phyloP scores from a whole-genome alignment of 768 basidiomycete species.

The Tylopilus vinaceipallidus region DNA sequence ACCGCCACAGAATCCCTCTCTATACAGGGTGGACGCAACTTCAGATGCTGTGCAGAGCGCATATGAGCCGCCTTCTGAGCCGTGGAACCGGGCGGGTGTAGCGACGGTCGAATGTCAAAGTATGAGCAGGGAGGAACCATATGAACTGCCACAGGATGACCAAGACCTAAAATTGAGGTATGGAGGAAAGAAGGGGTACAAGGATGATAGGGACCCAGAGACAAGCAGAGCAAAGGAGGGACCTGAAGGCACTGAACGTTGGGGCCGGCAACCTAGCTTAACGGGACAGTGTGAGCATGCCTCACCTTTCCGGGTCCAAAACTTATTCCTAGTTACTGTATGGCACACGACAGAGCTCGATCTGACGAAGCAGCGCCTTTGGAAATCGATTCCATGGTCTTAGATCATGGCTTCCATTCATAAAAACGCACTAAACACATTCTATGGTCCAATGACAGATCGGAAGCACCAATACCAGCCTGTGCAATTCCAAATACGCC shows the following conservation, averaged over 20 bases:
- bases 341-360: too few species aligned
- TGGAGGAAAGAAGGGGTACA: constrained; percentile 18
- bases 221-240: constrained; percentile 35
- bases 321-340: not conserved
- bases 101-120: constrained; percentile 31
- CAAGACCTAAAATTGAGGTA: constrained; percentile 18
- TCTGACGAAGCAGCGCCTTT: not conserved
- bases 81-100: constrained; percentile 42
- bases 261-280: constrained; percentile 33
- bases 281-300: not conserved
- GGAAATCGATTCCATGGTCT: too few species aligned
- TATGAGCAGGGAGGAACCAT: constrained; percentile 25
- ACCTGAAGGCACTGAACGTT: constrained; percentile 37
- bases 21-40: constrained; percentile 46
- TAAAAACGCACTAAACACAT: too few species aligned
- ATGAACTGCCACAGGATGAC: constrained; percentile 11
- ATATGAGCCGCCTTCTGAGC: constrained; percentile 47
- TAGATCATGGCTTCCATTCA: too few species aligned
- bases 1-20: constrained; percentile 38
- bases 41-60: constrained; percentile 47
- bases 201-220: constrained; percentile 31
- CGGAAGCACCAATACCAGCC: too few species aligned
- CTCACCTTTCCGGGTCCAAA: not conserved
- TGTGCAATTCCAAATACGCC: too few species aligned
- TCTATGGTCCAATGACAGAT: too few species aligned